Conservation (phyloP, 1,284 basidiomycete species). For the Bjerkandera adusta region DNA sequence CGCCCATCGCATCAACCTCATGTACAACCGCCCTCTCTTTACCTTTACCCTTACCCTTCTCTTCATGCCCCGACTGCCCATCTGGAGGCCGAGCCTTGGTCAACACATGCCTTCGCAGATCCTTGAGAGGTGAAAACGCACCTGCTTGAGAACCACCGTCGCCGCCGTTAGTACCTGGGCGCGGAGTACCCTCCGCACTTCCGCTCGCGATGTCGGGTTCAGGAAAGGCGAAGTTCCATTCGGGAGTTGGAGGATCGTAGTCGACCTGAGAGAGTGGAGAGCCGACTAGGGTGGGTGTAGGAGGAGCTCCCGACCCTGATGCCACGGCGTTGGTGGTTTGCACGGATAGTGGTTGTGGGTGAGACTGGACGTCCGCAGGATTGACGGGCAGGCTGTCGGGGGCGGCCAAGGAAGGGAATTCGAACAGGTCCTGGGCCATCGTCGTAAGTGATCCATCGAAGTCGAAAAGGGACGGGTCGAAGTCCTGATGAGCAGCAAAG, state of each 20-base stretch:
- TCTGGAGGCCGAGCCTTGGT: slow-evolving; percentile 10
- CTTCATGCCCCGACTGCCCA: not conserved
- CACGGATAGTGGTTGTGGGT: not conserved
- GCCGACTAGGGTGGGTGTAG: slow-evolving; percentile 16
- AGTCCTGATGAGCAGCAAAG: too few species aligned
- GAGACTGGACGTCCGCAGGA: not conserved
- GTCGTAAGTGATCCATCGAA: too few species aligned
- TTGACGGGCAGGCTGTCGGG: too few species aligned
- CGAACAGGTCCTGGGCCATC: too few species aligned
- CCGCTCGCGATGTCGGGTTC: slow-evolving; percentile 15
- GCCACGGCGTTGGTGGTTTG: not conserved
- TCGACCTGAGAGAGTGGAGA: slow-evolving; percentile 17
- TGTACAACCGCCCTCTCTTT: not conserved
- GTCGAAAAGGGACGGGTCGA: too few species aligned
- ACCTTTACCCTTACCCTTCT: slow-evolving; percentile 15
- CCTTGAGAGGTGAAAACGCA: slow-evolving; percentile 8
- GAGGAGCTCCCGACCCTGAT: slow-evolving; percentile 9
- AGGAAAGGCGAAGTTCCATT: slow-evolving; percentile 18
- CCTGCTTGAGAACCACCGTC: slow-evolving; percentile 10
- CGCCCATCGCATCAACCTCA: too few species aligned
- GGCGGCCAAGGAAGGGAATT: not conserved
- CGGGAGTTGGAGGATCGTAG: slow-evolving; percentile 17
- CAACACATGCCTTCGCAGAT: slow-evolving; percentile 17
- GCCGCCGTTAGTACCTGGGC: not conserved
- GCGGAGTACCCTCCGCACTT: slow-evolving; percentile 5